These are phyloP conservation scores for Xylaria multiplex DNA, from an alignment of 2,329 filamentous ascomycete genomes.

Conservation along the genomic window DNA sequence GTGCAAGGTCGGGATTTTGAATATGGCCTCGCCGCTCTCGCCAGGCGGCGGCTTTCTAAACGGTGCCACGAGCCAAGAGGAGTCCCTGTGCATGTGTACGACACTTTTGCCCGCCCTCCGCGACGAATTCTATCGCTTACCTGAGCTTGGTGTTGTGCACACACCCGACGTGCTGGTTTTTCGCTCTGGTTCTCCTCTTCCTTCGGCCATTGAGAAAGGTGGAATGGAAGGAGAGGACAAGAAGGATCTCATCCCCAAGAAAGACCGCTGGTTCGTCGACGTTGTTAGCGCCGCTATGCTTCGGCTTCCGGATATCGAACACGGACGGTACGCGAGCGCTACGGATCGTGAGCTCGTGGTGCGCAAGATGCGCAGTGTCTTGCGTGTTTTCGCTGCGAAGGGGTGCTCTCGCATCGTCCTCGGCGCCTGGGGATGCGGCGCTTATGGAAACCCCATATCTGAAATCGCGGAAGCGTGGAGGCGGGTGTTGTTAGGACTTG, in stretches of 20 bases:
- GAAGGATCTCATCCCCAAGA: conserved; percentile 53
- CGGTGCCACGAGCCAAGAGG: conserved; percentile 70
- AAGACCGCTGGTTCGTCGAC: conserved; percentile 68
- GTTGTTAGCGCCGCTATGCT: conserved; percentile 68
- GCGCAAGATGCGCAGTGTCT: conserved; percentile 66
- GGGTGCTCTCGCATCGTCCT: conserved; percentile 63
- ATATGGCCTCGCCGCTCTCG: conserved; percentile 71
- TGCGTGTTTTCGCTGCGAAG: conserved; percentile 61
- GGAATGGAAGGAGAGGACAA: conserved; percentile 41
- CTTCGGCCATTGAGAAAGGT: not conserved
- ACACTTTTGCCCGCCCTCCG: conserved; percentile 68
- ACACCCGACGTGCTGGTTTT: conserved; percentile 70
- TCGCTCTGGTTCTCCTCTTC: conserved; percentile 45
- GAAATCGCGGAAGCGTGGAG: conserved; percentile 68
- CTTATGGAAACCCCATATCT: conserved; percentile 68
- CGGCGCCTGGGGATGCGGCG: conserved; percentile 73
- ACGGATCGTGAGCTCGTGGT: conserved; percentile 62
- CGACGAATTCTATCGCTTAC: conserved; percentile 68
- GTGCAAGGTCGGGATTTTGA: conserved; percentile 63
- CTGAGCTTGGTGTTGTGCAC: conserved; percentile 65
- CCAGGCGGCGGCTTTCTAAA: conserved; percentile 70
- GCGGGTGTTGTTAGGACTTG: conserved; percentile 52
- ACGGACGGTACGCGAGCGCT: conserved; percentile 54
- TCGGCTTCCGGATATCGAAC: conserved; percentile 66
- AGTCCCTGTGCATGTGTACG: conserved; percentile 68